Percentiles rank a stretch among this genome's conserved stretches.
These are phyloP conservation scores for Geopyxis carbonaria DNA, from an alignment of 495 filamentous ascomycete genomes.

Conservation along the genomic window DNA sequence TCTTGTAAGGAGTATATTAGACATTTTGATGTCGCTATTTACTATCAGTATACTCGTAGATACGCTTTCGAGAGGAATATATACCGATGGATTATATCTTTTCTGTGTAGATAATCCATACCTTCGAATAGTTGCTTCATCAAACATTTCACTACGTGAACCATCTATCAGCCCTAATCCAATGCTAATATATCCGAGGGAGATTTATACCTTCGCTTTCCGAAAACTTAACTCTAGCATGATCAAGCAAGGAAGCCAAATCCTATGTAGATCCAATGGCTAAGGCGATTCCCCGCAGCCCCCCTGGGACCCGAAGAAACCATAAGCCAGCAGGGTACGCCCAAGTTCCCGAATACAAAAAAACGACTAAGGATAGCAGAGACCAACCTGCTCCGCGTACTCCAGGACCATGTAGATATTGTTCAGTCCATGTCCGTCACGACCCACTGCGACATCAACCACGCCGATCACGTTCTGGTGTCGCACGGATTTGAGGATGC, in stretches of 20 bases:
- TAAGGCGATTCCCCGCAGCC: conserved; percentile 26
- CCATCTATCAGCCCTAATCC: neutral
- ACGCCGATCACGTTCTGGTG: conserved; percentile 32
- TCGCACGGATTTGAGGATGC: conserved; percentile 29
- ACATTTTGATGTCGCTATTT: conserved; percentile 34
- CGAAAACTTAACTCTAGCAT: conserved; percentile 30
- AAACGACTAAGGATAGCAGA: conserved; percentile 11
- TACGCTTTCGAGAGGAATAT: no score
- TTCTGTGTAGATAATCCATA: conserved; percentile 31
- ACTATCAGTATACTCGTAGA: no score
- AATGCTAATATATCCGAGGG: neutral
- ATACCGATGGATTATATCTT: conserved; percentile 33
- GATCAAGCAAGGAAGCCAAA: conserved; percentile 32
- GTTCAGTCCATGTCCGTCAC: conserved; percentile 24
- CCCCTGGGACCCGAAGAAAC: conserved; percentile 25
- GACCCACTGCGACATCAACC: conserved; percentile 31
- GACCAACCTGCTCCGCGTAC: conserved; percentile 35
- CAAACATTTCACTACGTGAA: conserved; percentile 33
- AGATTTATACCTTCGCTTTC: conserved; percentile 29
- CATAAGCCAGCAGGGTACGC: conserved; percentile 34
- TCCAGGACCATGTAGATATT: conserved; percentile 36
- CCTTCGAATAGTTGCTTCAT: conserved; percentile 32
- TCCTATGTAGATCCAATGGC: conserved; percentile 23
- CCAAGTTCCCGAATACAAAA: conserved; percentile 20
- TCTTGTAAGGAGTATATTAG: conserved; percentile 31